Evolutionary conservation across 805 yeast species (phyloP).

Genomic region (Zygotorulaspora chibaensis): DNA sequence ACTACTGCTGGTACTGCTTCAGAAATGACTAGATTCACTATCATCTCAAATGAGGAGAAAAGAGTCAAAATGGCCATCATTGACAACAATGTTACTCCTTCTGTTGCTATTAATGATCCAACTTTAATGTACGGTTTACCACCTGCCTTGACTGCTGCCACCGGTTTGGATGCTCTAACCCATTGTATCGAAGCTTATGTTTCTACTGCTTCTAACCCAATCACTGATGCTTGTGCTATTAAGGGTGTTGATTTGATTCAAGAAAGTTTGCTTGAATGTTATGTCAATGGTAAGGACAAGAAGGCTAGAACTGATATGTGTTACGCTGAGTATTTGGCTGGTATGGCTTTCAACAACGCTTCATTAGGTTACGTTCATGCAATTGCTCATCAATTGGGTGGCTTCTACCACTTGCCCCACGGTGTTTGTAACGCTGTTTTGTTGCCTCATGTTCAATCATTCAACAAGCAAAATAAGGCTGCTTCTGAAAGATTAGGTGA

Average conservation of each 20-base stretch:
- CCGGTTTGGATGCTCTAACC: constrained; percentile 44
- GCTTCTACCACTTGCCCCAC: constrained; percentile 42
- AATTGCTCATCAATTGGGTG: constrained; percentile 39
- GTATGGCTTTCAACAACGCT: constrained; percentile 45
- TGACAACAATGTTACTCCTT: constrained; percentile 40
- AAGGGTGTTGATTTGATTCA: constrained; percentile 40
- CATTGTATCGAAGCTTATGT: constrained; percentile 45
- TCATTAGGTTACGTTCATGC: constrained; percentile 40
- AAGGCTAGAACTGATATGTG: constrained; percentile 43
- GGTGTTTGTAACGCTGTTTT: constrained; percentile 44
- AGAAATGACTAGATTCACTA: constrained; percentile 45
- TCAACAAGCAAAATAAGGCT: constrained; percentile 12
- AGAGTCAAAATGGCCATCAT: constrained; percentile 44
- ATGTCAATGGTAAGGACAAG: constrained; percentile 38
- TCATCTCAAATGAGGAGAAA: constrained; percentile 38
- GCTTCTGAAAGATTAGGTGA: constrained; percentile 19
- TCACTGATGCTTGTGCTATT: constrained; percentile 41
- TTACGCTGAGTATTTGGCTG: constrained; percentile 43
- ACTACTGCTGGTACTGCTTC: constrained; percentile 48
- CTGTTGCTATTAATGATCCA: constrained; percentile 44
- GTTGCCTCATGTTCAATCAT: constrained; percentile 39
- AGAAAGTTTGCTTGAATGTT: constrained; percentile 39
- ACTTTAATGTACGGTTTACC: constrained; percentile 40
- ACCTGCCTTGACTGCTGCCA: constrained; percentile 39
- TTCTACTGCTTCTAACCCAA: constrained; percentile 45